Evolutionary conservation across 2,329 filamentous ascomycete genomes (phyloP).

Genomic region (Colletotrichum falcatum): DNA sequence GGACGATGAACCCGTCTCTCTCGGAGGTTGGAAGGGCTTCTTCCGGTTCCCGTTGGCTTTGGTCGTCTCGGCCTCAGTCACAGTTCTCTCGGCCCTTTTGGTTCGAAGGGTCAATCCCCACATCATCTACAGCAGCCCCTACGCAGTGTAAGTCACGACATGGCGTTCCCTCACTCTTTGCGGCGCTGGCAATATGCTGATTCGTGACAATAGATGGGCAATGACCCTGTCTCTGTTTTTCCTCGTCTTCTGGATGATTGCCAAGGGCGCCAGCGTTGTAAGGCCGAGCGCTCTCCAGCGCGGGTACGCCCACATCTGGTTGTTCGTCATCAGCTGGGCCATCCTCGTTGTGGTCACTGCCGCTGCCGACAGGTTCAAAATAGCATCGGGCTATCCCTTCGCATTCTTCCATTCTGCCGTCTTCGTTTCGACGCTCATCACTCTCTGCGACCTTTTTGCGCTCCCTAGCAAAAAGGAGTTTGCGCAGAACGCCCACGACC

Average conservation of each 20-base stretch:
- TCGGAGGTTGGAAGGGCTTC: constrained; percentile 85
- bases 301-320: constrained; percentile 84
- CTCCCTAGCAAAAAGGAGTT: constrained; percentile 79
- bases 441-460: constrained; percentile 83
- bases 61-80: constrained; percentile 73
- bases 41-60: constrained; percentile 86
- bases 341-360: constrained; percentile 79
- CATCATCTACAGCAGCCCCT: constrained; percentile 91
- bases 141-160: constrained; percentile 75
- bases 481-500: constrained; percentile 67
- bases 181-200: constrained; percentile 35
- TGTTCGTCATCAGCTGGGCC: constrained; percentile 81
- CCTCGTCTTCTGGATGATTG: constrained; percentile 84
- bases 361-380: constrained; percentile 77
- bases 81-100: constrained; percentile 79
- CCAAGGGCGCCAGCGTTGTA: constrained; percentile 80
- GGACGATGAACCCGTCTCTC: constrained; percentile 66
- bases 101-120: constrained; percentile 87
- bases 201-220: constrained; percentile 67
- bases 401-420: constrained; percentile 83
- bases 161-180: neutral
- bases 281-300: constrained; percentile 89
- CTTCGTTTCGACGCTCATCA: constrained; percentile 80
- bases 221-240: constrained; percentile 89
- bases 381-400: constrained; percentile 83